phyloP scores from a whole-genome alignment of 768 basidiomycete genomes.

The Pulveroboletus sp. region DNA sequence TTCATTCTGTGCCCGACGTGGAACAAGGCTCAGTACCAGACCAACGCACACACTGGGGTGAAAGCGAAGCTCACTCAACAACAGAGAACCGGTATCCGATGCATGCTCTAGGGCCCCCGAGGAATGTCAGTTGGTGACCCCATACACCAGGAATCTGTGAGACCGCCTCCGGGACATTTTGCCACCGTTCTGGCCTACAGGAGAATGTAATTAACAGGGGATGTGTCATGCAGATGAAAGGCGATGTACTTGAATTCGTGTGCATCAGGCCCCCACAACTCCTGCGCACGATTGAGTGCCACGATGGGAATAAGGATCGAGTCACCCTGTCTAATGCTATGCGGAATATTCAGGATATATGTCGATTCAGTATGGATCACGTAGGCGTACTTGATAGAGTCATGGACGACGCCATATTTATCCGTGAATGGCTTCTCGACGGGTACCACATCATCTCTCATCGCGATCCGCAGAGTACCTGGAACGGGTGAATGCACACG shows the following conservation, averaged over 20 bases:
- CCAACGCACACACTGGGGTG: too few species aligned
- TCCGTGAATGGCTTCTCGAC: constrained; percentile 43
- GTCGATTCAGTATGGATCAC: neutral
- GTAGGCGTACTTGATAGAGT: constrained; percentile 34
- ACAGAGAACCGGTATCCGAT: constrained; percentile 67
- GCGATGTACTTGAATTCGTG: constrained; percentile 49
- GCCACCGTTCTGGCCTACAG: constrained; percentile 63
- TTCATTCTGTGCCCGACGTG: constrained; percentile 3
- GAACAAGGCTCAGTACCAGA: neutral
- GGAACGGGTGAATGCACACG: constrained; percentile 48
- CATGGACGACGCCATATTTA: constrained; percentile 35
- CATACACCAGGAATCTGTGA: constrained; percentile 53
- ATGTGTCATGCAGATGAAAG: neutral
- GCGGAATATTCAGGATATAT: neutral
- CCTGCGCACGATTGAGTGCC: constrained; percentile 45
- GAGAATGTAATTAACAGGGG: neutral
- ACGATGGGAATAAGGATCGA: constrained; percentile 49
- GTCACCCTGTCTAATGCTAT: constrained; percentile 42
- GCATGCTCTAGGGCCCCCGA: constrained; percentile 61
- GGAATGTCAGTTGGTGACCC: constrained; percentile 55
- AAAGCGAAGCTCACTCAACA: constrained; percentile 41
- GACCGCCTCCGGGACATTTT: constrained; percentile 40
- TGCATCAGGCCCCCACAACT: constrained; percentile 62
- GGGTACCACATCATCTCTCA: constrained; percentile 51
- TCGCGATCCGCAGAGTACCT: constrained; percentile 40